These are phyloP conservation scores for Parathielavia hyrcaniae DNA, from an alignment of 495 filamentous ascomycete species.

Conservation along the genomic window DNA sequence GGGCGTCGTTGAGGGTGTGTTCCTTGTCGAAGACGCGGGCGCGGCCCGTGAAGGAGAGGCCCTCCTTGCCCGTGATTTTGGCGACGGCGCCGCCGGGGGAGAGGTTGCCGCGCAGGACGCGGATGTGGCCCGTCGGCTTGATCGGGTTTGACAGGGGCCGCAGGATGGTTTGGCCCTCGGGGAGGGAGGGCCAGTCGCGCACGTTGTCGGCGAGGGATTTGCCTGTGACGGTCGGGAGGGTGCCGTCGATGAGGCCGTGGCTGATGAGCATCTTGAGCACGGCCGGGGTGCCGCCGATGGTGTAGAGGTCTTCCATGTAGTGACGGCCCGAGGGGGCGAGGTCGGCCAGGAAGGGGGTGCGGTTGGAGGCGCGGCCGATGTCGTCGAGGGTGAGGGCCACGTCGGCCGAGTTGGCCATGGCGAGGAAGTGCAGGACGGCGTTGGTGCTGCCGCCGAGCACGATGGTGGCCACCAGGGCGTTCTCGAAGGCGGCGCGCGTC, in stretches of 20 bases:
- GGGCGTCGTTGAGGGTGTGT: constrained; percentile 64
- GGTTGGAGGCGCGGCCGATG: constrained; percentile 78
- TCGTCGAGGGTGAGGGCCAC: constrained; percentile 81
- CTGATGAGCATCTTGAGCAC: constrained; percentile 90
- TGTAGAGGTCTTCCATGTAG: constrained; percentile 93
- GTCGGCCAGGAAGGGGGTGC: constrained; percentile 90
- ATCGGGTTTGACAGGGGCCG: constrained; percentile 76
- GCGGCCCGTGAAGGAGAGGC: constrained; percentile 70
- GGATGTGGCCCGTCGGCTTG: constrained; percentile 81
- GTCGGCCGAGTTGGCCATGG: constrained; percentile 87
- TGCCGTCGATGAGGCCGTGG: constrained; percentile 72
- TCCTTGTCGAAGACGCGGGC: constrained; percentile 93
- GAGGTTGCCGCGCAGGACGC: constrained; percentile 84
- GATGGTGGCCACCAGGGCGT: constrained; percentile 91
- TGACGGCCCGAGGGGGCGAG: constrained; percentile 82
- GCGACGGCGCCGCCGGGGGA: constrained; percentile 89
- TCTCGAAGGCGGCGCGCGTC: constrained; percentile 81
- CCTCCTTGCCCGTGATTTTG: constrained; percentile 98
- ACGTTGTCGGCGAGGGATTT: constrained; percentile 87
- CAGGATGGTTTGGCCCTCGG: constrained; percentile 79
- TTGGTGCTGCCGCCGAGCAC: constrained; percentile 87
- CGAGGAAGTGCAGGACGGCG: constrained; percentile 87
- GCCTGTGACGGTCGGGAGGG: constrained; percentile 85
- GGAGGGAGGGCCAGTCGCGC: constrained; percentile 68
- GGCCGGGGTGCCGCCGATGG: constrained; percentile 82